Conservation (phyloP, 192 early-diverging fungal species). For the Oehlia diaphana region DNA sequence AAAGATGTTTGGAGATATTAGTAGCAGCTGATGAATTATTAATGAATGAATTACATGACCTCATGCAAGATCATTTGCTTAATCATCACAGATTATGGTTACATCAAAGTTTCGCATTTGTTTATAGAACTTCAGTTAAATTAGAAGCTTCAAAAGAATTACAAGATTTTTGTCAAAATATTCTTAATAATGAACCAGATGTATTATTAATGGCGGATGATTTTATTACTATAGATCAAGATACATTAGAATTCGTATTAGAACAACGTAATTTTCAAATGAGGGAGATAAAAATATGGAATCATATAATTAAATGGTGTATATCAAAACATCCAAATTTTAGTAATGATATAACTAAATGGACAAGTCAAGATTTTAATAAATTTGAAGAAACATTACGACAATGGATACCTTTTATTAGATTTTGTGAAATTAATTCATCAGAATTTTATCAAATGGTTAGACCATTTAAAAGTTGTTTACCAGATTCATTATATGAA, state of each 20-base stretch:
- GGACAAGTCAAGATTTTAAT: not conserved
- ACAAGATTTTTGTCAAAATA: not conserved
- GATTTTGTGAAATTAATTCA: constrained; percentile 5
- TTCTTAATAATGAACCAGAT: not conserved
- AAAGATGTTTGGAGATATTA: not conserved
- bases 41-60: not conserved
- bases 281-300: not conserved
- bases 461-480: not conserved
- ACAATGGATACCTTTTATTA: not conserved
- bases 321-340: not conserved
- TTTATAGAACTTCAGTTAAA: not conserved
- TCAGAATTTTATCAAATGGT: not conserved
- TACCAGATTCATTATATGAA: not conserved
- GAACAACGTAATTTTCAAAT: not conserved
- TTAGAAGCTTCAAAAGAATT: not conserved
- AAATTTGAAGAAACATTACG: constrained; percentile 3
- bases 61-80: not conserved
- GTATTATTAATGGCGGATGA: not conserved
- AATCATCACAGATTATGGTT: not conserved
- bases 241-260: not conserved
- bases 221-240: not conserved
- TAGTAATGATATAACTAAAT: not conserved
- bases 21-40: constrained; percentile 1
- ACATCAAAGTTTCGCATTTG: not conserved
- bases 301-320: constrained; percentile 9